Evolutionary conservation across 1,284 basidiomycete species (phyloP), one percentile per base, ranked within the genome.

Genomic region (Singerocomus rubriflavus): DNA sequence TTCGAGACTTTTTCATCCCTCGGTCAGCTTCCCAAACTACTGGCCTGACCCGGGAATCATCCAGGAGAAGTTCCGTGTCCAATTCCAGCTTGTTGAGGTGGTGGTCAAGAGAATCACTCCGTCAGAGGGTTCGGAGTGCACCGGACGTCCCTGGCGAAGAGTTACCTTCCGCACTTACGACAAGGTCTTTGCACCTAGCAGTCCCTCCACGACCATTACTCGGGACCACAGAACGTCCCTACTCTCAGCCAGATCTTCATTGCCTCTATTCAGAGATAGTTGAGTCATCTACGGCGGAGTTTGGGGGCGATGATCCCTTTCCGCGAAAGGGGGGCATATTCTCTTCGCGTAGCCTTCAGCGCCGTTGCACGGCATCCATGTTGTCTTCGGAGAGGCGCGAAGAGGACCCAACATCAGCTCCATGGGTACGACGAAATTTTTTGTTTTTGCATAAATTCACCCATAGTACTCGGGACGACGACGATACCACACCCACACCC

Each of bases 121-220:
- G 77, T 43, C 73, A 74, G 27, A 71, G 79, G 46, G 70, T 73
- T 37, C 74, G 73, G 55, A 81, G 79, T 54, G 75, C 76, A 1
- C 77, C 80, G 16, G 69, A 76, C 31, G 69, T 68, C 12, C 66
- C 71, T 25, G 52, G 53, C 17, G 61, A 59, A 29, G 61, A 58
- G 31, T 44, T 70, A 35, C 65, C 69, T 11, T 52, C 60, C 4
- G 48, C 51, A 6, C 51, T 58, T 21, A 70, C 67, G 2, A 63
- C 64, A 8, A 53, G 44, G 46, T 67, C 65, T 32, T 51, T 67
- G 34, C 52, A 57, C 33, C 44, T 51, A n/a, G 57, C 54, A 44
- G 46, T 36, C 14, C 34, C 35, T 33, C 36, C 48, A 10, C 50
- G 50, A 13, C 52, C 52, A 14, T 47, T 54, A 5, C 29, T 63